Conservation (phyloP, 1,139 yeast species). For the Candida sp. region DNA sequence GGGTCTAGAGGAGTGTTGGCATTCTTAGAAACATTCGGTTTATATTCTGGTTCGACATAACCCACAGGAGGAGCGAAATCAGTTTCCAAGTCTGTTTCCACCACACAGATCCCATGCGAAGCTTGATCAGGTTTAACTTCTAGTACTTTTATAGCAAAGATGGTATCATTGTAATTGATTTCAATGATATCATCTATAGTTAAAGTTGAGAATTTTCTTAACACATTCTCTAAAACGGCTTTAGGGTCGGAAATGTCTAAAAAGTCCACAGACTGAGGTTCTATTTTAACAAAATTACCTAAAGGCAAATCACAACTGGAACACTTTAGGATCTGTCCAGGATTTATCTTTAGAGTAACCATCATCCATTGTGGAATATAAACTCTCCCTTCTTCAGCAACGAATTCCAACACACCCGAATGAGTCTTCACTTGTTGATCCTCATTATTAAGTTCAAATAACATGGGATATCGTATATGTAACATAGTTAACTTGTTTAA, state of each 20-base stretch:
- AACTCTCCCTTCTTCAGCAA: conserved; percentile 96
- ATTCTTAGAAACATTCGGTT: conserved; percentile 33
- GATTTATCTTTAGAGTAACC: conserved; percentile 65
- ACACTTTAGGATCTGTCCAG: conserved; percentile 79
- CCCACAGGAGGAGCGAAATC: conserved; percentile 99
- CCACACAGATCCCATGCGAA: conserved; percentile 77
- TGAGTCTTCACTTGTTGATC: conserved; percentile 61
- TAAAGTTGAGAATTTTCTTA: conserved; percentile 85
- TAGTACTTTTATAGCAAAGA: conserved; percentile 77
- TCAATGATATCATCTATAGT: conserved; percentile 86
- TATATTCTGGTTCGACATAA: conserved; percentile 83
- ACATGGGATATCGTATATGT: conserved; percentile 94
- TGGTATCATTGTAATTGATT: conserved; percentile 75
- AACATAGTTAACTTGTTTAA: conserved; percentile 79
- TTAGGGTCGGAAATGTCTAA: conserved; percentile 94
- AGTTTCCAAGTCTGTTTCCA: conserved; percentile 94
- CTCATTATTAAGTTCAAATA: conserved; percentile 76
- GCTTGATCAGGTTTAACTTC: conserved; percentile 81
- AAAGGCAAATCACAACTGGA: conserved; percentile 76
- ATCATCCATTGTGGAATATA: conserved; percentile 98
- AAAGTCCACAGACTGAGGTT: conserved; percentile 93
- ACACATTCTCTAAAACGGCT: conserved; percentile 91
- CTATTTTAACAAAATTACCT: conserved; percentile 88
- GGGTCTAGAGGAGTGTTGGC: conserved; percentile 32
- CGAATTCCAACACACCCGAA: conserved; percentile 94